phyloP scores from a whole-genome alignment of 257 asterid species.

The Capsicum rhomboideum region DNA sequence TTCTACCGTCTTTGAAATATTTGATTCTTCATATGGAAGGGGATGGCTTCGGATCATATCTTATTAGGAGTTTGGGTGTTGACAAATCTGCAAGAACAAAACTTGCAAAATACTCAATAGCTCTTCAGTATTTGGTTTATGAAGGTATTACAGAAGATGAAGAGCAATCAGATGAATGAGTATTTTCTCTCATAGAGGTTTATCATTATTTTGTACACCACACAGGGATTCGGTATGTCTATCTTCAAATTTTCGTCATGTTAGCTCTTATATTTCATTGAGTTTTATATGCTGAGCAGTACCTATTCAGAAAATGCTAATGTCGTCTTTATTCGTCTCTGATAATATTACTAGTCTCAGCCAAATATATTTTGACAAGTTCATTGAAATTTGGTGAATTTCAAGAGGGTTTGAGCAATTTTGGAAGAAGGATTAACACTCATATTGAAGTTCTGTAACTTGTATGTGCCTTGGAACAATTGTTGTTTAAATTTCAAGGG shows the following conservation, averaged over 20 bases:
- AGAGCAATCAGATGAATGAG: neutral
- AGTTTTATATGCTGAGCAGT: neutral
- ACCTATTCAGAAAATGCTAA: neutral
- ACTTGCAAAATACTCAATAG: constrained; percentile 69
- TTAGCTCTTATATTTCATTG: neutral
- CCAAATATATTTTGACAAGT: neutral
- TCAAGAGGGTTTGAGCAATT: neutral
- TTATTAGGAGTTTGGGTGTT: constrained; percentile 34
- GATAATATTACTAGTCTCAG: neutral
- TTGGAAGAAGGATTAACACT: neutral
- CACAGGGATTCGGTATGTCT: neutral
- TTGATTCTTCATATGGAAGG: constrained; percentile 20
- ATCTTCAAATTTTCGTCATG: neutral
- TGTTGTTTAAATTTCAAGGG: neutral
- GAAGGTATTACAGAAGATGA: constrained; percentile 42
- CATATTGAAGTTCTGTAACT: neutral
- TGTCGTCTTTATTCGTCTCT: neutral
- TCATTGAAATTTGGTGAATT: neutral
- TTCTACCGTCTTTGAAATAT: neutral
- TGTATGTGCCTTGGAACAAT: neutral
- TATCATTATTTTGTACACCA: no score
- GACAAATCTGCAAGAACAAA: constrained; percentile 8
- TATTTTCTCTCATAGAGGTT: neutral
- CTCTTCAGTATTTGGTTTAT: constrained; percentile 69
- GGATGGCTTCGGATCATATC: constrained; percentile 54